Base-by-base conservation (phyloP, 768 basidiomycete species). In the Hygrocybe punicea region DNA sequence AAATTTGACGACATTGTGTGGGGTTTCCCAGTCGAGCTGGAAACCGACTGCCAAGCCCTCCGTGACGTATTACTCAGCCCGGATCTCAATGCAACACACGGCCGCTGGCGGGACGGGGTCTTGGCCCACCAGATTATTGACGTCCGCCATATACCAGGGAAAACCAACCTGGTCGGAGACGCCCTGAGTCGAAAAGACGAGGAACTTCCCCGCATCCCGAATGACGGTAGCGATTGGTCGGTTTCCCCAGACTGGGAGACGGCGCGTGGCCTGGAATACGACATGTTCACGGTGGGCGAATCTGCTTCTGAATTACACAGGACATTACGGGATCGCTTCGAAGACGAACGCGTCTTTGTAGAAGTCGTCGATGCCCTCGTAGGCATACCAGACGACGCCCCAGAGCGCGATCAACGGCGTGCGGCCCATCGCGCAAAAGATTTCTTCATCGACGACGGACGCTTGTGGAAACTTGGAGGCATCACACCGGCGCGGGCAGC, bases 11-110 rank as follows among this genome's bases (percentile, higher is more conserved):
- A 73, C 46, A 63, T 63, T 1, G 60, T 70, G 0, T 71, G 60
- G 47, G 67, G 71, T 0, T 71, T 62, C 29, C 72, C 69, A 0
- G 50, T 76, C 0, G 67, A 73, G 45, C 40, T 76, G 13, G 67
- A 72, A 51, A 76, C 72, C 0, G 74, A 76, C 59, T 75, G 73
- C 57, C 64, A 71, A 34, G 73, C 73, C 1, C 62, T 76, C 1
- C 47, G 67, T 4, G 72, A 75, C 50, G 40, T 67, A 1, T 58
- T 77, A 0, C 2, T 62, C 0, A 71, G 45, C 11, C 17, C n/a
- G 6, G 23, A 47, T 19, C 21, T 19, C 11, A 47, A 23, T 23
- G 16, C 21, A 5, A 17, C 16, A 13, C 45, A 47, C 17, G 21
- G 3, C 16, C 16, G 45, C n/a, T 47, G 45, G 45, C 17, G 13